Conservation (phyloP, 345 rosid species). For the Gossypium anomalum region DNA sequence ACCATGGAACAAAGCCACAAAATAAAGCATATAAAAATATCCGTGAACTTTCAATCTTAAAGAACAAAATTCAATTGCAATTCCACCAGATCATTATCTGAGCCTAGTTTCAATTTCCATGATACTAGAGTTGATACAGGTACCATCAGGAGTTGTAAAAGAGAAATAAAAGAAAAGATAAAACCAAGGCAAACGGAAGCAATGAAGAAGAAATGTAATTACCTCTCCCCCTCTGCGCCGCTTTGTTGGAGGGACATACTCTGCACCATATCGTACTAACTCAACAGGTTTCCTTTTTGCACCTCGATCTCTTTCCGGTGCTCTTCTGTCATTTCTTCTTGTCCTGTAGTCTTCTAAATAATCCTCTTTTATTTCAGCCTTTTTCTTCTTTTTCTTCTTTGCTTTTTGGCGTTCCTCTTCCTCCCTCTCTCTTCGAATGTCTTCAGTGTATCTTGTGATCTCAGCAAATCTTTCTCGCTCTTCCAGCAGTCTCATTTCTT, state of each 20-base stretch:
- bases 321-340: slow-evolving; percentile 58
- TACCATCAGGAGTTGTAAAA: background rate
- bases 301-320: slow-evolving; percentile 60
- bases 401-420: slow-evolving; percentile 83
- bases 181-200: background rate
- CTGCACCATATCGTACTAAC: slow-evolving; percentile 40
- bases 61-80: background rate
- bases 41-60: background rate
- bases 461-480: slow-evolving; percentile 64
- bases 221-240: slow-evolving; percentile 97
- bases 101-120: background rate
- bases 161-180: background rate
- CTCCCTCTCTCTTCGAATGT: slow-evolving; percentile 69
- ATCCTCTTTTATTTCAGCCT: slow-evolving; percentile 52
- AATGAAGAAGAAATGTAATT: slow-evolving; percentile 20
- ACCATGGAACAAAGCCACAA: too few species aligned
- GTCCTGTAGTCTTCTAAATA: slow-evolving; percentile 47
- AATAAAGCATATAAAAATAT: background rate
- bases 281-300: slow-evolving; percentile 62
- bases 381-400: slow-evolving; percentile 74
- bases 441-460: slow-evolving; percentile 67
- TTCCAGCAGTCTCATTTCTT: slow-evolving; percentile 43
- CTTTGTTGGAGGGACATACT: slow-evolving; percentile 61
- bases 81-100: background rate
- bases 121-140: background rate